phyloP scores from a whole-genome alignment of 192 early-diverging fungal species.

The Coemansia sp. region DNA sequence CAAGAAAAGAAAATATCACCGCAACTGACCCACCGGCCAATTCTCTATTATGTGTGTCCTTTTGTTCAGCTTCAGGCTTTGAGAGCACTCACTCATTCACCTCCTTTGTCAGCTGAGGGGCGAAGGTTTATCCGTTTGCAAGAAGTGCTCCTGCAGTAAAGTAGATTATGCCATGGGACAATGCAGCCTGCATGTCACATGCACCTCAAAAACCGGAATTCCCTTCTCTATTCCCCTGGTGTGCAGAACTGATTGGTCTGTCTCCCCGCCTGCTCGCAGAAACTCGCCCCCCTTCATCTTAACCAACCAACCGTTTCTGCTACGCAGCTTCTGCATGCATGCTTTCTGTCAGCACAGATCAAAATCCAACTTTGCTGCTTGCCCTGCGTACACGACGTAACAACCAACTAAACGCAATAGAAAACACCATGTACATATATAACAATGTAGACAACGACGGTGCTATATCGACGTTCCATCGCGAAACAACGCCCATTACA shows the following conservation, averaged over 20 bases:
- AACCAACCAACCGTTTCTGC: neutral
- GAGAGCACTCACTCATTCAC: no score
- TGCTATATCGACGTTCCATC: slow-evolving; percentile 41
- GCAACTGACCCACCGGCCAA: no score
- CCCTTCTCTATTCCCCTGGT: neutral
- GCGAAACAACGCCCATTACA: slow-evolving; percentile 40
- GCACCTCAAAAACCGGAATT: neutral
- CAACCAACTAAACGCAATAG: neutral
- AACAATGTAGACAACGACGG: slow-evolving; percentile 42
- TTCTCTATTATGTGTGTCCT: no score
- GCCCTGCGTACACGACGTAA: neutral
- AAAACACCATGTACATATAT: neutral
- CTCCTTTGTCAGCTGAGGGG: neutral
- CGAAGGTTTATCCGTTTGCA: neutral
- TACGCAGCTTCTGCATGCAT: slow-evolving; percentile 3
- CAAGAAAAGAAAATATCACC: no score
- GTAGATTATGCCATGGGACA: neutral
- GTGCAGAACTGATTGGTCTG: neutral
- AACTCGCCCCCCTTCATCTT: neutral
- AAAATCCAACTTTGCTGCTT: neutral
- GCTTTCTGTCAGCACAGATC: neutral
- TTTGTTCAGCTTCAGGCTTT: neutral
- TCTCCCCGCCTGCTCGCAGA: neutral
- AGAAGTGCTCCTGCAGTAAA: neutral
- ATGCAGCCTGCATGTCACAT: neutral